phyloP scores from a whole-genome alignment of 805 yeast species.

The Cyberlindnera euphorbiiphila region DNA sequence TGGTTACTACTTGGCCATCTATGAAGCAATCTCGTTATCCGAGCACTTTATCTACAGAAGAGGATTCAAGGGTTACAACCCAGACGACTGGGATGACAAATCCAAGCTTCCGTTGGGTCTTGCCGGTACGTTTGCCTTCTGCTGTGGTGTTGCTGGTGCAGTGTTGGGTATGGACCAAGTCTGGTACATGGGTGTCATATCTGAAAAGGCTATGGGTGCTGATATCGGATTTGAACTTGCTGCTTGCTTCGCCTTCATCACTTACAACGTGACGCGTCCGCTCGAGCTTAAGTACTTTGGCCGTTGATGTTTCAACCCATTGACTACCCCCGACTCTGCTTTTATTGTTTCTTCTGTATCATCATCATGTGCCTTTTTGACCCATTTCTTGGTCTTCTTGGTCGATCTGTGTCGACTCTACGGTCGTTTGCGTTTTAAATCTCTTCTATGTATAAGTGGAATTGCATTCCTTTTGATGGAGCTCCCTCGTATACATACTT shows the following conservation, averaged over 20 bases:
- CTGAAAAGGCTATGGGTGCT: slow-evolving; percentile 70
- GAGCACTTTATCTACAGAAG: slow-evolving; percentile 81
- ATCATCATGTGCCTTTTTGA: too few species aligned
- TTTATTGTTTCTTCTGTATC: too few species aligned
- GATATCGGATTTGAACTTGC: slow-evolving; percentile 86
- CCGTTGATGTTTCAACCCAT: slow-evolving; percentile 26
- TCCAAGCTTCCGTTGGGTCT: slow-evolving; percentile 64
- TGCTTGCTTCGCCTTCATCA: slow-evolving; percentile 61
- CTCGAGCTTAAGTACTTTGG: slow-evolving; percentile 66
- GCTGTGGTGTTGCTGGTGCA: slow-evolving; percentile 82
- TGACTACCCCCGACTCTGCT: neutral
- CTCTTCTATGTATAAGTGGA: too few species aligned
- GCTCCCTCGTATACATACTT: too few species aligned
- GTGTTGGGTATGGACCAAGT: slow-evolving; percentile 84
- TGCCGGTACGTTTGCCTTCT: slow-evolving; percentile 76
- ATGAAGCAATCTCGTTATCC: slow-evolving; percentile 67
- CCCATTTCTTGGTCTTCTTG: neutral
- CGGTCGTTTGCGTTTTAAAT: too few species aligned
- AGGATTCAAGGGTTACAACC: slow-evolving; percentile 58
- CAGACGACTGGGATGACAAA: slow-evolving; percentile 56
- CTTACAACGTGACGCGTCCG: slow-evolving; percentile 56
- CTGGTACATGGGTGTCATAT: slow-evolving; percentile 78
- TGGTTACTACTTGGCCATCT: slow-evolving; percentile 87
- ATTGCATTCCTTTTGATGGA: too few species aligned
- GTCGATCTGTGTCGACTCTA: too few species aligned